These are phyloP conservation scores for Gracilariopsis chorda DNA, from an alignment of 23 red algal species.

Conservation along the genomic window DNA sequence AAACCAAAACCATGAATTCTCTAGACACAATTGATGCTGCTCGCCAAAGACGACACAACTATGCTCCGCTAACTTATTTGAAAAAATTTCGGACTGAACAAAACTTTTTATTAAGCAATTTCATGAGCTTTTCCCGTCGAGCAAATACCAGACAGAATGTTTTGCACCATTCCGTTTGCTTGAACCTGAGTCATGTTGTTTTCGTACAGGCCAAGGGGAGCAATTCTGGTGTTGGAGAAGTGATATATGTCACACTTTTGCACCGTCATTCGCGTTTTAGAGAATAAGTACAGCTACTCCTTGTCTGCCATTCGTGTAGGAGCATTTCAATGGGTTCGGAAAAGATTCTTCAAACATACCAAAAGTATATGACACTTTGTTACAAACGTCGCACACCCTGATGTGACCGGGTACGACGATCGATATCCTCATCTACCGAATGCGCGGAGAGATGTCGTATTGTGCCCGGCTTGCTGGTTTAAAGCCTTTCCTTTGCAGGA, in stretches of 20 bases:
- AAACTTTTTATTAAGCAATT: not conserved
- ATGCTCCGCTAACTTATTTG: not conserved
- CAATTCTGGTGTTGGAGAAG: not conserved
- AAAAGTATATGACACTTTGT: too few species aligned
- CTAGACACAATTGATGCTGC: not conserved
- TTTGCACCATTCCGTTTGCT: not conserved
- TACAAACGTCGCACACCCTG: too few species aligned
- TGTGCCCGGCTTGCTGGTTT: too few species aligned
- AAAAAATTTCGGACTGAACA: not conserved
- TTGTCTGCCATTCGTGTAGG: not conserved
- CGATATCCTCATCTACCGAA: too few species aligned
- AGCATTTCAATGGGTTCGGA: slow-evolving; percentile 15
- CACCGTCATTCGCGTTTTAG: not conserved
- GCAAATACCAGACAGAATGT: not conserved
- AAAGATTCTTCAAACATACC: too few species aligned
- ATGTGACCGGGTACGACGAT: too few species aligned
- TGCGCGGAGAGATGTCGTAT: too few species aligned
- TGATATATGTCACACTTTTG: not conserved
- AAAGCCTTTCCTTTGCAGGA: too few species aligned
- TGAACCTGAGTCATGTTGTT: not conserved
- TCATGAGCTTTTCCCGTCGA: not conserved
- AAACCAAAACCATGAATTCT: not conserved
- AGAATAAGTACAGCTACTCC: not conserved
- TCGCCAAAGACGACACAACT: not conserved
- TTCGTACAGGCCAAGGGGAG: slow-evolving; percentile 3